Conservation (phyloP, 2,329 filamentous ascomycete genomes). For the Arthrobotrys megalospora region DNA sequence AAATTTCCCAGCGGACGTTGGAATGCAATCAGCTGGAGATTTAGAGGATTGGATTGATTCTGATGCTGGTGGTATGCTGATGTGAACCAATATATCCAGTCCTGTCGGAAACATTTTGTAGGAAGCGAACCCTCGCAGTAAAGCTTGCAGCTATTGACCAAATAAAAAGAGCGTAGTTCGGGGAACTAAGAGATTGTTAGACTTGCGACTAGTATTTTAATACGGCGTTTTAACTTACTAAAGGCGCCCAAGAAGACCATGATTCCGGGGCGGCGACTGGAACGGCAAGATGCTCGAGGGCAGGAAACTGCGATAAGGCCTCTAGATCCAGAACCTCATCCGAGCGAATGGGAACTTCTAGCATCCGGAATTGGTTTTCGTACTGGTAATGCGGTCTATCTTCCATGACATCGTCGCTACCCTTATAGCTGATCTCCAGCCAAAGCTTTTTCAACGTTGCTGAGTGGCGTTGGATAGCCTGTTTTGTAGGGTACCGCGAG, state of each 20-base stretch:
- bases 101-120: background rate
- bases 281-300: background rate
- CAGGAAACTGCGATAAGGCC: background rate
- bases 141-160: conserved; percentile 9
- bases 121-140: background rate
- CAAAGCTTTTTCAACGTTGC: background rate
- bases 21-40: conserved; percentile 1
- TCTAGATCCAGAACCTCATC: background rate
- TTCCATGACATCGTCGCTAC: too few relatives aligned
- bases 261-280: background rate
- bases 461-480: conserved; percentile 3
- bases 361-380: background rate
- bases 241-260: background rate
- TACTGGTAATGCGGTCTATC: background rate
- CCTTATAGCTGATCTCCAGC: background rate
- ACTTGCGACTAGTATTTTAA: too few relatives aligned
- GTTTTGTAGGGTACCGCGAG: background rate
- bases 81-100: conserved; percentile 14
- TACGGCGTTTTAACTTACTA: background rate
- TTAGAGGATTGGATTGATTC: background rate
- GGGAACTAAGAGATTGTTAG: background rate
- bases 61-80: background rate
- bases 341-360: background rate
- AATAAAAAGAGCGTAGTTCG: background rate
- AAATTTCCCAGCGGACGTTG: background rate